Base-by-base conservation (phyloP, 768 basidiomycete species). In the Pholiota microspora region DNA sequence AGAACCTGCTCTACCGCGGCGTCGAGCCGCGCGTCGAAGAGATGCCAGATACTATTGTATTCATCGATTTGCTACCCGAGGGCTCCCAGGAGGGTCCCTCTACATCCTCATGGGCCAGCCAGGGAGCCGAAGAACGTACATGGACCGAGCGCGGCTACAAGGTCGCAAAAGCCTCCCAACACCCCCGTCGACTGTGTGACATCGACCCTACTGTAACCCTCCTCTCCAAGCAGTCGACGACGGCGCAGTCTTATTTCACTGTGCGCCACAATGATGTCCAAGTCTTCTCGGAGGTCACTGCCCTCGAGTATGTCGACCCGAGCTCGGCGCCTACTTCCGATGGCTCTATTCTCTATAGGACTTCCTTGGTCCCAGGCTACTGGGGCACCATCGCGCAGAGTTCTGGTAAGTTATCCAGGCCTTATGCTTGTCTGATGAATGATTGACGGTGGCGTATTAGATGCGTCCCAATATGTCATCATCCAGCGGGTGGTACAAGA, bases 201-300 rank as follows among this genome's bases (percentile, higher is more conserved):
- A 87, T 89, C 59, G 84, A 89, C 61, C 85, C 86, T 0, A 83
- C 83, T 1, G 76, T 89, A 24, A 84, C 87, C 16, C 82, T 89
- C 59, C 64, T 80, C 28, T 80, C 85, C 3, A 75, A 68, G 2
- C 68, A 74, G 2, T 61, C 72, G 3, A 71, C 85, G 29, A 63
- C 69, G 8, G 84, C 84, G 25, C 74, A 75, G 27, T 85, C 83
- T 0, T 73, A 73, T 28, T 88, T 82, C 69, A 75, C 74, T 0
- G 81, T 89, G 6, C 77, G 79, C 59, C 62, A 73, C 7, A 76
- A 77, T 53, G 80, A 76, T 10, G 70, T 69, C 18, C 61, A 77
- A 47, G 72, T 85, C 45, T 82, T 81, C 66, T 73, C 76, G 0
- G 87, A 88, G 64, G 68, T 67, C 21, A 76, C 77, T 0, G 48